phyloP scores from a whole-genome alignment of 768 basidiomycete genomes.

The Boletus huronensis region DNA sequence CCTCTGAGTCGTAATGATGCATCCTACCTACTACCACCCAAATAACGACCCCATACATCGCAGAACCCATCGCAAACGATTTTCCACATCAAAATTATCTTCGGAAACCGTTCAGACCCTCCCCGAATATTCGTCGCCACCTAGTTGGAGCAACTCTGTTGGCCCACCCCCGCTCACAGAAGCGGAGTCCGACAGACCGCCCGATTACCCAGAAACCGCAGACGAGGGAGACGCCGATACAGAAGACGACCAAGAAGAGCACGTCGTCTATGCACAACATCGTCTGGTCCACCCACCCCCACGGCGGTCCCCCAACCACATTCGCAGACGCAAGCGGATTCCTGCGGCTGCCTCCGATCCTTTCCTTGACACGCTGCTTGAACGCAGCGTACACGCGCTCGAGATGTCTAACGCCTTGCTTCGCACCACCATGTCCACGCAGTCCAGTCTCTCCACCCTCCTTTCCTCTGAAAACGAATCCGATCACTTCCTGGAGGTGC shows the following conservation, averaged over 20 bases:
- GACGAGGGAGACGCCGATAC: conserved; percentile 76
- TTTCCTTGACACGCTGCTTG: conserved; percentile 73
- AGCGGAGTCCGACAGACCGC: conserved; percentile 55
- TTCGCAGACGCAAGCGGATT: conserved; percentile 28
- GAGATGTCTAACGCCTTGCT: conserved; percentile 82
- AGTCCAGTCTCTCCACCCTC: conserved; percentile 50
- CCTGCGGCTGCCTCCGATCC: conserved; percentile 41
- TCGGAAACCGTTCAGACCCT: conserved; percentile 64
- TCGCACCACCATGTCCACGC: conserved; percentile 71
- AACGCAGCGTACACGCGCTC: conserved; percentile 78
- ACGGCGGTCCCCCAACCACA: conserved; percentile 25
- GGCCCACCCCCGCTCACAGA: conserved; percentile 24
- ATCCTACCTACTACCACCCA: conserved; percentile 15
- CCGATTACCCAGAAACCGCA: conserved; percentile 73
- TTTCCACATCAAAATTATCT: conserved; percentile 56
- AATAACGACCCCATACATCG: conserved; percentile 20
- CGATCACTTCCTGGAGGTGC: conserved; percentile 45
- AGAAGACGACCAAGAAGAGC: conserved; percentile 34
- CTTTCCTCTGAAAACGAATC: conserved; percentile 44
- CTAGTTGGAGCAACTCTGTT: conserved; percentile 16
- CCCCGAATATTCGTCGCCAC: conserved; percentile 57
- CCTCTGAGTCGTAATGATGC: conserved; percentile 9
- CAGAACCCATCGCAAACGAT: conserved; percentile 51
- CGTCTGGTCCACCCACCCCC: conserved; percentile 34
- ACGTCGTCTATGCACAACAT: conserved; percentile 21